Evolutionary conservation across 164 flowering plant genomes (phyloP).

Genomic region (Macadamia integrifolia): DNA sequence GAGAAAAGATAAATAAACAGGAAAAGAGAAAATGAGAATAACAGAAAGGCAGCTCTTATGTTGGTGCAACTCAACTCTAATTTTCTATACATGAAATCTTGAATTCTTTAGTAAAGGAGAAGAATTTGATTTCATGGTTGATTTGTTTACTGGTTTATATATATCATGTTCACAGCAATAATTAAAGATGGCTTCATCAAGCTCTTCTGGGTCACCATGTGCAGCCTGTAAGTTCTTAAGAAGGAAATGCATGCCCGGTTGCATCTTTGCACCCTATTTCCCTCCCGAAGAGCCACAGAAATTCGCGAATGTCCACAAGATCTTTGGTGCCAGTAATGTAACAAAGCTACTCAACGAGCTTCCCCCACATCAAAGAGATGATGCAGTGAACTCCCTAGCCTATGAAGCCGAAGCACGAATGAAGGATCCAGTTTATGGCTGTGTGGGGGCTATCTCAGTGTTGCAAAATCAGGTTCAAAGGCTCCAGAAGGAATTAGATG

Average conservation of each 20-base stretch:
- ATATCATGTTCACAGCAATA: background rate
- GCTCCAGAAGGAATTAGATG: conserved; percentile 60
- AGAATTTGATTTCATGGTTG: background rate
- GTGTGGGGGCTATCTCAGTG: conserved; percentile 70
- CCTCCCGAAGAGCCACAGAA: conserved; percentile 78
- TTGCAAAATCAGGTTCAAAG: conserved; percentile 63
- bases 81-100: background rate
- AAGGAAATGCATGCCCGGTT: conserved; percentile 56
- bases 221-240: conserved; percentile 81
- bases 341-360: conserved; percentile 64
- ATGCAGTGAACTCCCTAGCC: conserved; percentile 71
- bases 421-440: conserved; percentile 75
- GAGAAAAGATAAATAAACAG: background rate
- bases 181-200: conserved; percentile 45
- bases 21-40: background rate
- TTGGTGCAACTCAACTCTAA: background rate
- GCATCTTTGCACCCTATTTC: conserved; percentile 72
- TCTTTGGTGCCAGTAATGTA: conserved; percentile 79
- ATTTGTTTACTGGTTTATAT: too few species aligned
- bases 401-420: conserved; percentile 77
- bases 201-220: conserved; percentile 59
- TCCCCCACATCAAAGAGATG: conserved; percentile 62
- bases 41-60: background rate
- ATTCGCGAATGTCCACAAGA: conserved; percentile 73
- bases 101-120: background rate